Conservation (phyloP, 192 early-diverging fungal genomes). For the Funneliformis geosporum region DNA sequence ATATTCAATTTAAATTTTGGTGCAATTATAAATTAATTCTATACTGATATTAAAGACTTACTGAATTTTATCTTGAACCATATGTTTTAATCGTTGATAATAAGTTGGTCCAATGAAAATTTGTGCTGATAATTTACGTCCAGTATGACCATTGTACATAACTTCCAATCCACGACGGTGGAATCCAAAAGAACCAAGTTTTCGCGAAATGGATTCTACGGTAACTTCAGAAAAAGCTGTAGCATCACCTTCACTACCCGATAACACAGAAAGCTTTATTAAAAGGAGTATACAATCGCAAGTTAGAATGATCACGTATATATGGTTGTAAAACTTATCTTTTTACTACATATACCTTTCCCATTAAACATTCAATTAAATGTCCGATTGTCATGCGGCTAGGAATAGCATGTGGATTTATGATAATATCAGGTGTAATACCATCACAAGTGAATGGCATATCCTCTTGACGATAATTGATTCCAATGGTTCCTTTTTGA, state of each 20-base stretch:
- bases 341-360: slow-evolving; percentile 54
- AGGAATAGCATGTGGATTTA: slow-evolving; percentile 99
- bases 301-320: neutral
- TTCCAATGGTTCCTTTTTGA: slow-evolving; percentile 98
- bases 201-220: slow-evolving; percentile 87
- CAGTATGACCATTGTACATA: slow-evolving; percentile 99
- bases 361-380: slow-evolving; percentile 96
- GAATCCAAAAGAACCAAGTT: slow-evolving; percentile 76
- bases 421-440: slow-evolving; percentile 92
- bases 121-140: slow-evolving; percentile 90
- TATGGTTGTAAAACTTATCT: neutral
- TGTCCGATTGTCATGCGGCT: slow-evolving; percentile 99
- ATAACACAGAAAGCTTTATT: slow-evolving; percentile 71
- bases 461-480: slow-evolving; percentile 95
- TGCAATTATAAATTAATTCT: neutral
- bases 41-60: slow-evolving; percentile 7
- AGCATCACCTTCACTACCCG: slow-evolving; percentile 95
- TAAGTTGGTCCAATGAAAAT: slow-evolving; percentile 97
- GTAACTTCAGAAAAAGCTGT: slow-evolving; percentile 99
- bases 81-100: slow-evolving; percentile 99
- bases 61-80: slow-evolving; percentile 99
- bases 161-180: slow-evolving; percentile 97
- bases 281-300: neutral
- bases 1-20: neutral
- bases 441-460: slow-evolving; percentile 97